Percentiles rank a stretch among this genome's conserved stretches.
phyloP scores from a whole-genome alignment of 2,329 filamentous ascomycete genomes.

The Magnaporthales sp. region DNA sequence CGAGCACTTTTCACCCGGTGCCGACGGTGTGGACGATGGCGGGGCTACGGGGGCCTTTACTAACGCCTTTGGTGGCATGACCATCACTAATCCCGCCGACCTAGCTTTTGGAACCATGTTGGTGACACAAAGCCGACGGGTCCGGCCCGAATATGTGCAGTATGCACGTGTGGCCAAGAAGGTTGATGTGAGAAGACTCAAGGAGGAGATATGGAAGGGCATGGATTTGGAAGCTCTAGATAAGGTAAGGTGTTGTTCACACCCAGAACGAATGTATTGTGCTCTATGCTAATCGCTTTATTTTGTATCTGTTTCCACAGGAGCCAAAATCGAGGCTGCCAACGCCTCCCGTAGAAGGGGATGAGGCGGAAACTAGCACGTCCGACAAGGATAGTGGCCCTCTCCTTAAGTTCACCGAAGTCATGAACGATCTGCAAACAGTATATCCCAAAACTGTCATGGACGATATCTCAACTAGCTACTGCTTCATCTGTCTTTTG shows the following conservation, averaged over 20 bases:
- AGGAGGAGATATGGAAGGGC: constrained; percentile 63
- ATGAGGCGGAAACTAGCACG: constrained; percentile 9
- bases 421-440: constrained; percentile 80
- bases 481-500: constrained; percentile 86
- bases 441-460: constrained; percentile 83
- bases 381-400: constrained; percentile 31
- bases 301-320: constrained; percentile 7
- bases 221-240: constrained; percentile 47
- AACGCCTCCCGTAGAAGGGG: constrained; percentile 15
- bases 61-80: constrained; percentile 31
- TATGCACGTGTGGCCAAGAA: constrained; percentile 64
- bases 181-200: constrained; percentile 59
- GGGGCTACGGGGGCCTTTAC: constrained; percentile 16
- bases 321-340: constrained; percentile 19
- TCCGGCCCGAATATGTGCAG: constrained; percentile 61
- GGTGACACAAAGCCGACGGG: constrained; percentile 53
- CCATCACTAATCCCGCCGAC: constrained; percentile 32
- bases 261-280: neutral
- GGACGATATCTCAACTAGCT: constrained; percentile 89
- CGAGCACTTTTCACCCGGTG: constrained; percentile 57
- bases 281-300: neutral
- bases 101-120: constrained; percentile 56
- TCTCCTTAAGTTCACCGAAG: constrained; percentile 72
- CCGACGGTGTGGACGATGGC: constrained; percentile 32
- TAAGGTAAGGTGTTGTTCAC: constrained; percentile 26